Percentiles rank a stretch among this genome's conserved stretches.
Conservation (phyloP, 108 stramenopile genomes). For the Cyclotella cryptica region DNA sequence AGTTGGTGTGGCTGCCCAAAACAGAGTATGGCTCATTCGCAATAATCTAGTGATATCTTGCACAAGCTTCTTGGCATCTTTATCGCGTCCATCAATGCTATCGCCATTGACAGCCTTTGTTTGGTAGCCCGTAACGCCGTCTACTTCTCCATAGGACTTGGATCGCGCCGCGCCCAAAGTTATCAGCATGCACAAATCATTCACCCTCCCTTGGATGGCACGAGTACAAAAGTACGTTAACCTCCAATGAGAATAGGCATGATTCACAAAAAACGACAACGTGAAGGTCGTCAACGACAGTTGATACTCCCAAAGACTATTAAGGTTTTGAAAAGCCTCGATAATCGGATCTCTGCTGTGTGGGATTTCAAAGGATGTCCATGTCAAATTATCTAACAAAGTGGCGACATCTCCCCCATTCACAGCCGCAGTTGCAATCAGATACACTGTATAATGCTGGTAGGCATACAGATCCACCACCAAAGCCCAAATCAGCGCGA, state of each 20-base stretch:
- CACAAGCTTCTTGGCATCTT: slow-evolving; percentile 55
- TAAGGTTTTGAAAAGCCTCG: slow-evolving; percentile 48
- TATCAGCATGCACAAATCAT: slow-evolving; percentile 67
- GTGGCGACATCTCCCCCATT: slow-evolving; percentile 31
- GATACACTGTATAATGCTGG: slow-evolving; percentile 36
- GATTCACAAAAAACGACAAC: slow-evolving; percentile 60
- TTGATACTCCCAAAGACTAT: slow-evolving; percentile 68
- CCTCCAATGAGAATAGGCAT: slow-evolving; percentile 63
- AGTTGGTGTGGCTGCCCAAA: slow-evolving; percentile 69
- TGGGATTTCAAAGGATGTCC: slow-evolving; percentile 55
- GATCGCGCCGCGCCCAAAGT: slow-evolving; percentile 52
- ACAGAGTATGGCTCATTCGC: slow-evolving; percentile 64
- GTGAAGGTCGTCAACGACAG: slow-evolving; percentile 59
- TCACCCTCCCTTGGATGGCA: slow-evolving; percentile 68
- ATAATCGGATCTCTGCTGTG: slow-evolving; percentile 54
- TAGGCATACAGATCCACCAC: slow-evolving; percentile 50
- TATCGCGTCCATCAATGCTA: slow-evolving; percentile 13
- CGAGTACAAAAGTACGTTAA: slow-evolving; percentile 59
- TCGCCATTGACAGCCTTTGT: neutral
- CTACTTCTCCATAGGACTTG: slow-evolving; percentile 25
- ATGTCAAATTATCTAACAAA: slow-evolving; percentile 18
- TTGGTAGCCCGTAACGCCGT: slow-evolving; percentile 36
- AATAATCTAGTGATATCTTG: slow-evolving; percentile 52
- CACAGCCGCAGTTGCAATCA: slow-evolving; percentile 30
- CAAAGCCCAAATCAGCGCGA: slow-evolving; percentile 31